These are phyloP conservation scores for Hypoxylon sp. DNA, from an alignment of 2,329 filamentous ascomycete genomes.

Conservation along the genomic window DNA sequence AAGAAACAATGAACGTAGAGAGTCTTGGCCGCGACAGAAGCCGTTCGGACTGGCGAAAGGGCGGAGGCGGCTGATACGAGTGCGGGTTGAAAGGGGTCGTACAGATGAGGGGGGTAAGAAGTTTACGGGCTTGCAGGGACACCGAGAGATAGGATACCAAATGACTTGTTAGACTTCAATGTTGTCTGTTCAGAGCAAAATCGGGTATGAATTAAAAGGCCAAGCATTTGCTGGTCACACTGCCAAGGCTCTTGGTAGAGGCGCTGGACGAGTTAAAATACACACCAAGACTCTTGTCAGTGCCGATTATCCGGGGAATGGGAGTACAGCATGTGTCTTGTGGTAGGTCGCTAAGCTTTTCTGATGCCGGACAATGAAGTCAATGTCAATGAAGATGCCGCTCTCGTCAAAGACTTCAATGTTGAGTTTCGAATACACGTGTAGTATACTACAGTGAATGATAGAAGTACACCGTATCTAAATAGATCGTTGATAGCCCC, in stretches of 20 bases:
- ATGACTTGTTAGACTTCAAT: too few relatives aligned
- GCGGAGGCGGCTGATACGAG: constrained; percentile 35
- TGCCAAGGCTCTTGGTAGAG: constrained; percentile 40
- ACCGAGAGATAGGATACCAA: constrained; percentile 6
- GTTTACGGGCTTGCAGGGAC: constrained; percentile 1
- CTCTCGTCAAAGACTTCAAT: background rate
- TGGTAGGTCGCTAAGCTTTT: constrained; percentile 7
- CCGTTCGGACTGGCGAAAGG: constrained; percentile 24
- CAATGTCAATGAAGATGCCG: background rate
- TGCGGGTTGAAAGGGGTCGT: background rate
- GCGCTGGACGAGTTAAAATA: constrained; percentile 29
- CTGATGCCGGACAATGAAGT: background rate
- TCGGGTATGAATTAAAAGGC: constrained; percentile 18
- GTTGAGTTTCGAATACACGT: too few relatives aligned
- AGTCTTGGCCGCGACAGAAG: constrained; percentile 41
- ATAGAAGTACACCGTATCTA: too few relatives aligned
- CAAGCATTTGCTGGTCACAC: constrained; percentile 38
- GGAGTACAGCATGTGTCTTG: constrained; percentile 21
- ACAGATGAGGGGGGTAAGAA: background rate
- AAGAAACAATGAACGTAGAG: constrained; percentile 23
- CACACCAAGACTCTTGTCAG: constrained; percentile 12
- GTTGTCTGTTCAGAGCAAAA: constrained; percentile 2
- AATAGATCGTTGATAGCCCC: too few relatives aligned
- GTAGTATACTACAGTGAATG: too few relatives aligned
- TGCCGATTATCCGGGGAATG: constrained; percentile 45